phyloP scores from a whole-genome alignment of 257 asterid species.

The Solanum megistacrolobum region DNA sequence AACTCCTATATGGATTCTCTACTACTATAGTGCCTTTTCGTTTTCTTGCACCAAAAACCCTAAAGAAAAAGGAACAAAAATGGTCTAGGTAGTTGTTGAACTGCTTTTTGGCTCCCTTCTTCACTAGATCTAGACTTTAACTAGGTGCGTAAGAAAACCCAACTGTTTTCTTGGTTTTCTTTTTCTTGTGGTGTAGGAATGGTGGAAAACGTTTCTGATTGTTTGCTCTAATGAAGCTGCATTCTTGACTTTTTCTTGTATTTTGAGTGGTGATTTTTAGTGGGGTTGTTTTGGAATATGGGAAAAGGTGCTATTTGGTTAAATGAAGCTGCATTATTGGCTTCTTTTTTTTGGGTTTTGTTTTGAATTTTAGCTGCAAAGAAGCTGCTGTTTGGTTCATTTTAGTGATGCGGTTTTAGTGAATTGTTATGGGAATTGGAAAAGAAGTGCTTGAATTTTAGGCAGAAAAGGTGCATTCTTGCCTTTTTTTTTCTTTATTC shows the following conservation, averaged over 20 bases:
- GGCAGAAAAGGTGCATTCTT: not conserved
- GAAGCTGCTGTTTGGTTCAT: not conserved
- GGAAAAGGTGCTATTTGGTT: not conserved
- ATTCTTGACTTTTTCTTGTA: not conserved
- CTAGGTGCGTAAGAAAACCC: not conserved
- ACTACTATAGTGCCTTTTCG: not conserved
- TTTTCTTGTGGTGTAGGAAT: not conserved
- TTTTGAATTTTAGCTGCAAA: not conserved
- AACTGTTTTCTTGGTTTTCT: not conserved
- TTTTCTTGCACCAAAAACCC: not conserved
- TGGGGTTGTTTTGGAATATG: not conserved
- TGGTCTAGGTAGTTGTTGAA: not conserved
- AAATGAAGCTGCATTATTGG: not conserved
- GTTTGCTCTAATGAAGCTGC: not conserved
- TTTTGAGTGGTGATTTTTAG: not conserved
- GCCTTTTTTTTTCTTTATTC: not conserved
- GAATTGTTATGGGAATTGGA: not conserved
- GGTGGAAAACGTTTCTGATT: not conserved
- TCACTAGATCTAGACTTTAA: not conserved
- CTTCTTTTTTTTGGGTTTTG: not conserved
- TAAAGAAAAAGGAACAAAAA: not conserved
- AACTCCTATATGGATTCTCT: slow-evolving; percentile 3
- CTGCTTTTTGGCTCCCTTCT: not conserved
- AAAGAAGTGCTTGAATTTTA: not conserved
- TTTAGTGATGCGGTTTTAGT: not conserved